phyloP scores from a whole-genome alignment of 306 rosid genomes.

The Acacia melanoxylon region DNA sequence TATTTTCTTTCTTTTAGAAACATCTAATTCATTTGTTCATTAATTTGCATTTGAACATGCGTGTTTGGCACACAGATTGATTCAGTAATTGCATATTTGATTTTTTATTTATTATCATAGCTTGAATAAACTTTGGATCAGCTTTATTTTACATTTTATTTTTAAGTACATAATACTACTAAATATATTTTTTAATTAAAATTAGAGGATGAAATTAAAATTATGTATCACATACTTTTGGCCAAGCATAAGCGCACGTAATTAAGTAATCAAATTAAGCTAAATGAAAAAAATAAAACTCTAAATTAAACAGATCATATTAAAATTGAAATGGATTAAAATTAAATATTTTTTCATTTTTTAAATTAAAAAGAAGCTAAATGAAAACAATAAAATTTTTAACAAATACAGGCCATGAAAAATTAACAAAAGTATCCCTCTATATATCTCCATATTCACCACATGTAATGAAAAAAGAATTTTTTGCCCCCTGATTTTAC shows the following conservation, averaged over 20 bases:
- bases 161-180: neutral
- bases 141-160: neutral
- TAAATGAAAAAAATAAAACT: neutral
- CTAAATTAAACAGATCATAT: neutral
- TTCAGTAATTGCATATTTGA: neutral
- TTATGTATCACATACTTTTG: neutral
- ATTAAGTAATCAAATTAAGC: neutral
- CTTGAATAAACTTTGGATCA: neutral
- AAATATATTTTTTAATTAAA: neutral
- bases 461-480: neutral
- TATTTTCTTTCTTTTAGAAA: neutral
- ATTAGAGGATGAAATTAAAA: neutral
- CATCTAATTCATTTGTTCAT: neutral
- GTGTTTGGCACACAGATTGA: neutral
- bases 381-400: neutral
- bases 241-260: neutral
- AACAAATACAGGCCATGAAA: neutral
- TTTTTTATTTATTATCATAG: neutral
- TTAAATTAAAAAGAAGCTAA: too few species aligned
- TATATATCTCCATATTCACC: neutral
- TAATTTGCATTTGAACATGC: neutral
- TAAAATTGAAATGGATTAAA: neutral
- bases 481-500: neutral
- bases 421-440: neutral
- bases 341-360: neutral